Evolutionary conservation across 257 asterid genomes (phyloP).

Genomic region (Solanum paucissectum): DNA sequence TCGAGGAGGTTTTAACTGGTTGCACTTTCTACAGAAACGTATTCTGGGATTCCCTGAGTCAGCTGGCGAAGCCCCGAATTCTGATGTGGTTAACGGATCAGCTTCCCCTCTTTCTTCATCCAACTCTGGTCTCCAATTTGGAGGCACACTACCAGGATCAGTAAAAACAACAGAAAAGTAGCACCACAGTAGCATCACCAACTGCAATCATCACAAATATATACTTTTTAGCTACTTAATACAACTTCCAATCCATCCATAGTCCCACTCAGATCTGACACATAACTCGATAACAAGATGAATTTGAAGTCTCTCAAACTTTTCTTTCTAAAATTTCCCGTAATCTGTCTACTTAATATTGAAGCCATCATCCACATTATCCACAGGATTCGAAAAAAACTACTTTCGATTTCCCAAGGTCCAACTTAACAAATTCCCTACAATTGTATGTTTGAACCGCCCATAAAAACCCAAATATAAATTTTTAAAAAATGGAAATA

Average conservation of each 20-base stretch:
- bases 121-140: conserved; percentile 75
- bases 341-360: neutral
- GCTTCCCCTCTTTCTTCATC: conserved; percentile 88
- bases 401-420: neutral
- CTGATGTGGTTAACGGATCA: conserved; percentile 61
- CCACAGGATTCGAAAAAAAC: neutral
- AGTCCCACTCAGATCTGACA: neutral
- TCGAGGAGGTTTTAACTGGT: conserved; percentile 94
- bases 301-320: neutral
- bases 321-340: neutral
- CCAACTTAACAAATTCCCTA: neutral
- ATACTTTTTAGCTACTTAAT: neutral
- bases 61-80: conserved; percentile 28
- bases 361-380: neutral
- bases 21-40: conserved; percentile 90
- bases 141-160: conserved; percentile 91
- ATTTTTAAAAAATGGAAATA: neutral
- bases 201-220: conserved; percentile 34
- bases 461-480: neutral
- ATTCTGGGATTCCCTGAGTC: conserved; percentile 45
- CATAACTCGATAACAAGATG: neutral
- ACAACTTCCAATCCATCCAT: neutral
- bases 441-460: neutral
- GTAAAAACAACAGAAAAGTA: conserved; percentile 94
- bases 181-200: conserved; percentile 93